Base-by-base conservation (phyloP, 768 basidiomycete genomes). In the Pulveroboletus sp. region DNA sequence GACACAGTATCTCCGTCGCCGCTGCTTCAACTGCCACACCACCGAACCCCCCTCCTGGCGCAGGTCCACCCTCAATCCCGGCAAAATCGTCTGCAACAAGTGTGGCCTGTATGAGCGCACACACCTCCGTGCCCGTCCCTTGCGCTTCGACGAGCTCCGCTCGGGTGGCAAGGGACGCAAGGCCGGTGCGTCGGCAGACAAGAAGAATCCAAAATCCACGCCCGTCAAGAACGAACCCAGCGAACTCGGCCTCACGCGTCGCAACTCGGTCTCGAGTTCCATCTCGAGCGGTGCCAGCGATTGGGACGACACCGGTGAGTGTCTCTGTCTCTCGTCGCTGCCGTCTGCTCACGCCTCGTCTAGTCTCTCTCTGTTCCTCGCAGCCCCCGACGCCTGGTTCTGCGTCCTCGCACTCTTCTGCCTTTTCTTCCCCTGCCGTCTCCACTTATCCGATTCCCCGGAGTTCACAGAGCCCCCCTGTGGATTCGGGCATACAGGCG, bases 41-140 rank as follows among this genome's bases (percentile, higher is more conserved):
- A 93, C 90, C 2, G 90, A 93, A 64, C 90, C 90, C 0, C 90
- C 90, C 7, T 84, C 81, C 21, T 93, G 90, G 90, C 84, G 90
- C 45, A 81, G 90, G 38, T 85, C 82, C 25, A 92, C 90, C 5
- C 84, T 93, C 61, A 90, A 90, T 67, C 88, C 87, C 0, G 90
- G 90, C 55, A 93, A 93, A 70, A 93, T 93, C 61, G 90, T 93
- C 38, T 93, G 90, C 78, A 93, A 93, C 78, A 93, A 93, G 74
- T 93, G 90, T 56, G 90, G 90, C 10, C 77, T 93, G 33, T 93
- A 93, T 61, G 90, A 93, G 68, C 87, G 90, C 62, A 93, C 90
- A 12, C 90, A 93, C 57, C 69, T 92, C 47, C 80, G 90, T 20
- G 81, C 90, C 5, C 78, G 90, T 12, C 90, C 90, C 8, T 75